A percentile compares a stretch with the other conserved stretches of the same genome.
Conservation (phyloP, 169 alveolate species). For the Cryptosporidium xiaoi region DNA sequence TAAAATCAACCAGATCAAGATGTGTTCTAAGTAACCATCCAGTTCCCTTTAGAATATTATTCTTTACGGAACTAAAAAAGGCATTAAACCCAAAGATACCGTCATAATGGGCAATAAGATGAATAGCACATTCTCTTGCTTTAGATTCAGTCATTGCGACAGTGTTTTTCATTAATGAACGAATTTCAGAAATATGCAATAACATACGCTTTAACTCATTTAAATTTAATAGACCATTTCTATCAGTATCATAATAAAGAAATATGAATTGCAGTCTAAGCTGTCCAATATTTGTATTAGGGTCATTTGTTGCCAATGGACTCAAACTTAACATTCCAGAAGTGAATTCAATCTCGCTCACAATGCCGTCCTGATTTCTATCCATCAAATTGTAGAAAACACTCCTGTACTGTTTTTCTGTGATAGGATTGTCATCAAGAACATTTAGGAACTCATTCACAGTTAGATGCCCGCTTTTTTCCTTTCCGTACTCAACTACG, state of each 20-base stretch:
- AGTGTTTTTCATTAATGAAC: constrained; percentile 50
- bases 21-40: constrained; percentile 72
- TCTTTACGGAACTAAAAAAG: constrained; percentile 44
- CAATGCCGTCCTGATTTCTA: constrained; percentile 65
- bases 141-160: constrained; percentile 39
- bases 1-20: constrained; percentile 56
- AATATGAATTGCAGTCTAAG: constrained; percentile 76
- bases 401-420: constrained; percentile 49
- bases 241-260: constrained; percentile 75
- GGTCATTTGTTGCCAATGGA: constrained; percentile 67
- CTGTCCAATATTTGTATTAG: constrained; percentile 68
- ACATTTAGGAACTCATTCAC: constrained; percentile 31
- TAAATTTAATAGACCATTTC: constrained; percentile 73
- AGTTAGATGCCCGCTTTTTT: constrained; percentile 40
- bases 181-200: constrained; percentile 57
- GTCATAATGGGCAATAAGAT: constrained; percentile 71
- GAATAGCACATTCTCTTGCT: constrained; percentile 73
- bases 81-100: constrained; percentile 73
- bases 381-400: constrained; percentile 68
- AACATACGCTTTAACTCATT: constrained; percentile 69
- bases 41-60: constrained; percentile 64
- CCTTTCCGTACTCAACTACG: constrained; percentile 33
- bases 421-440: constrained; percentile 59
- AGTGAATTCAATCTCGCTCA: constrained; percentile 53
- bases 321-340: constrained; percentile 72